Percentiles rank a stretch among this genome's conserved stretches.
Evolutionary conservation across 139 green algal genomes (phyloP).

Genomic region (Raphidocelis subcapitata): DNA sequence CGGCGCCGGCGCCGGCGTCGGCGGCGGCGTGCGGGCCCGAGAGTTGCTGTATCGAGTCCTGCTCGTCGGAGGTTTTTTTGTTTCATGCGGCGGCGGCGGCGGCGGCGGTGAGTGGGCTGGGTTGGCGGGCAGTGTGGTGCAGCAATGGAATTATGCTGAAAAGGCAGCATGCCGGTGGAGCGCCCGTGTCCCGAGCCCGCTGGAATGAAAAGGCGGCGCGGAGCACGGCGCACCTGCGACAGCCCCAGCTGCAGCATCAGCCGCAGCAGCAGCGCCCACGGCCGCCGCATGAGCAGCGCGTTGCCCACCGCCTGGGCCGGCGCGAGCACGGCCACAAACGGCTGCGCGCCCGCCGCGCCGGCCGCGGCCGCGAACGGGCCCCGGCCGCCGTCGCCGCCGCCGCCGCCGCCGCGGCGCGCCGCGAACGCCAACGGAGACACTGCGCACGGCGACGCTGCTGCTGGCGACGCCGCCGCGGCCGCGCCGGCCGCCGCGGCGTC

Average conservation of each 20-base stretch:
- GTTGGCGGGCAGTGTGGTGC: no score
- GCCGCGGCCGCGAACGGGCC: not conserved
- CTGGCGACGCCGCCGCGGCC: conserved; percentile 3
- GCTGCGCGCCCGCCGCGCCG: not conserved
- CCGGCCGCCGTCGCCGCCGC: conserved; percentile 1
- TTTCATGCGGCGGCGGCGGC: no score
- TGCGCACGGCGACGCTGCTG: no score
- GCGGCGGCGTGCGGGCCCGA: no score
- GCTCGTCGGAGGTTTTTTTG: no score
- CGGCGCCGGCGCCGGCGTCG: no score
- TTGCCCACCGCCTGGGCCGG: conserved; percentile 38
- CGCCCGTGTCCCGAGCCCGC: no score
- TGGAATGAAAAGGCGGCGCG: no score
- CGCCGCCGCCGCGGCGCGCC: not conserved
- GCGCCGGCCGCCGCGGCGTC: not conserved
- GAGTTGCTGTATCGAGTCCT: no score
- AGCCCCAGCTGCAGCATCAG: conserved; percentile 66
- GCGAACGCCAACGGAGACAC: not conserved
- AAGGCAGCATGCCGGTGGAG: no score
- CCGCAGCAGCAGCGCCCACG: conserved; percentile 68
- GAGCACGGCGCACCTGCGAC: not conserved
- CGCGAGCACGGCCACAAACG: conserved; percentile 30
- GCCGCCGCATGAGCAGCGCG: conserved; percentile 58
- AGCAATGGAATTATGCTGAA: no score
- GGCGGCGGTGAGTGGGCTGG: no score